phyloP scores from a whole-genome alignment of 352 stramenopile genomes.

The Phytophthora hibernalis region DNA sequence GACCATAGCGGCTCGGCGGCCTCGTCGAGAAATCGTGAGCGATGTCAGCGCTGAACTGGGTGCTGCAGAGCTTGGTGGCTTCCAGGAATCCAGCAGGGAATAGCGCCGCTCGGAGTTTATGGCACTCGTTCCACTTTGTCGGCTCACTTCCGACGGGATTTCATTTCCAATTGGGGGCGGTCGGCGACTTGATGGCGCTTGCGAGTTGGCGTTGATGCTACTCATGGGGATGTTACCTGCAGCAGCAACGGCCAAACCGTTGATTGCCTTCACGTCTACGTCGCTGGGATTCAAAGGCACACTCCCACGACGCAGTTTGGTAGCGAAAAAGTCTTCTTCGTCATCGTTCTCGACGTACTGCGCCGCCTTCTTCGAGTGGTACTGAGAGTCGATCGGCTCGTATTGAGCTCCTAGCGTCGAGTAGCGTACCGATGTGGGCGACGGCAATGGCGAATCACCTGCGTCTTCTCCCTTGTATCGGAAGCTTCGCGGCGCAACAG shows the following conservation, averaged over 20 bases:
- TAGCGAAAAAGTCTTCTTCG: slow-evolving; percentile 39
- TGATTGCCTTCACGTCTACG: slow-evolving; percentile 24
- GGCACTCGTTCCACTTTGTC: slow-evolving; percentile 35
- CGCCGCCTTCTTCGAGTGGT: slow-evolving; percentile 75
- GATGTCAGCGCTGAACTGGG: slow-evolving; percentile 72
- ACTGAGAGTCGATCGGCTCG: slow-evolving; percentile 70
- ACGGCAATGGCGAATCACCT: slow-evolving; percentile 47
- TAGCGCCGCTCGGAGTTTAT: slow-evolving; percentile 63
- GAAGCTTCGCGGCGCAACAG: slow-evolving; percentile 65
- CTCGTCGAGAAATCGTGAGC: slow-evolving; percentile 75
- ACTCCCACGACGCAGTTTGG: slow-evolving; percentile 46
- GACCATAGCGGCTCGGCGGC: slow-evolving; percentile 60
- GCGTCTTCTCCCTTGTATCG: slow-evolving; percentile 61
- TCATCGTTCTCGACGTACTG: slow-evolving; percentile 69
- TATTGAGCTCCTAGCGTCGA: slow-evolving; percentile 73
- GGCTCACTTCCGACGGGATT: slow-evolving; percentile 43
- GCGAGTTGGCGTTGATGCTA: slow-evolving; percentile 39
- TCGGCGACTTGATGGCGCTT: slow-evolving; percentile 20
- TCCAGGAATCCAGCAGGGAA: slow-evolving; percentile 81
- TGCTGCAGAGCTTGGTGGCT: slow-evolving; percentile 55
- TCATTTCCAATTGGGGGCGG: slow-evolving; percentile 17
- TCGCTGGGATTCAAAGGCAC: slow-evolving; percentile 39
- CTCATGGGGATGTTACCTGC: slow-evolving; percentile 41
- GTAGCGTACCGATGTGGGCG: slow-evolving; percentile 48
- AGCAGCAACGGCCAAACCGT: slow-evolving; percentile 9